Conservation (phyloP, 768 basidiomycete species). For the Russula earlei region DNA sequence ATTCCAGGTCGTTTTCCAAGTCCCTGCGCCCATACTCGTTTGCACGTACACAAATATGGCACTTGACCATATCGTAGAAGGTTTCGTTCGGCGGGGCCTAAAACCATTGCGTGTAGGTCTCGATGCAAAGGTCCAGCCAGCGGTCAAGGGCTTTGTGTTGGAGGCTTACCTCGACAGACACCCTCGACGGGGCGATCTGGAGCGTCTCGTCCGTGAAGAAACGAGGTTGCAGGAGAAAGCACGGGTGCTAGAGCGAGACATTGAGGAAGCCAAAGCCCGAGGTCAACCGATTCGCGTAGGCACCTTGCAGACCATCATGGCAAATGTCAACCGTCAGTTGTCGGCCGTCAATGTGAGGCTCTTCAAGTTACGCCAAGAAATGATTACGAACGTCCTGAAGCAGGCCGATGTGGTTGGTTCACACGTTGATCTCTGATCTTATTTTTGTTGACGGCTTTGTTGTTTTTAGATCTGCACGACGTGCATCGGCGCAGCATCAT, state of each 20-base stretch:
- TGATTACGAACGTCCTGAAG: slow-evolving; percentile 53
- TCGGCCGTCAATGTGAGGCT: slow-evolving; percentile 33
- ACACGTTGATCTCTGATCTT: background rate
- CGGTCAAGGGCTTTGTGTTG: slow-evolving; percentile 49
- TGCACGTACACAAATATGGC: slow-evolving; percentile 92
- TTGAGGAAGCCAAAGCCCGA: background rate
- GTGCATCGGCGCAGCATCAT: slow-evolving; percentile 67
- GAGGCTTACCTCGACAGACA: slow-evolving; percentile 58
- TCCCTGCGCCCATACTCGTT: slow-evolving; percentile 79
- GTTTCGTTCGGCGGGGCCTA: slow-evolving; percentile 49
- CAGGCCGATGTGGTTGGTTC: slow-evolving; percentile 63
- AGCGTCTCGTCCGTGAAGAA: slow-evolving; percentile 34
- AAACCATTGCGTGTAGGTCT: slow-evolving; percentile 72
- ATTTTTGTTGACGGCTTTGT: slow-evolving; percentile 2
- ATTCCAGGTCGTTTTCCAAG: slow-evolving; percentile 60
- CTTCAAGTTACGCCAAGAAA: slow-evolving; percentile 49
- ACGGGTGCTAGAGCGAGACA: slow-evolving; percentile 9
- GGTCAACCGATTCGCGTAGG: slow-evolving; percentile 22
- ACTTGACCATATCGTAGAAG: slow-evolving; percentile 83
- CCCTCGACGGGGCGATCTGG: slow-evolving; percentile 38
- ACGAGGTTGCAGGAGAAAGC: slow-evolving; percentile 25
- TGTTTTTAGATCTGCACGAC: slow-evolving; percentile 71
- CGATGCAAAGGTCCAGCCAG: slow-evolving; percentile 46
- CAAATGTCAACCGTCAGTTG: slow-evolving; percentile 26
- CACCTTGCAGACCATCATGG: slow-evolving; percentile 25